These are phyloP conservation scores for Phaseolus coccineus DNA, from an alignment of 331 rosid genomes.

Conservation along the genomic window DNA sequence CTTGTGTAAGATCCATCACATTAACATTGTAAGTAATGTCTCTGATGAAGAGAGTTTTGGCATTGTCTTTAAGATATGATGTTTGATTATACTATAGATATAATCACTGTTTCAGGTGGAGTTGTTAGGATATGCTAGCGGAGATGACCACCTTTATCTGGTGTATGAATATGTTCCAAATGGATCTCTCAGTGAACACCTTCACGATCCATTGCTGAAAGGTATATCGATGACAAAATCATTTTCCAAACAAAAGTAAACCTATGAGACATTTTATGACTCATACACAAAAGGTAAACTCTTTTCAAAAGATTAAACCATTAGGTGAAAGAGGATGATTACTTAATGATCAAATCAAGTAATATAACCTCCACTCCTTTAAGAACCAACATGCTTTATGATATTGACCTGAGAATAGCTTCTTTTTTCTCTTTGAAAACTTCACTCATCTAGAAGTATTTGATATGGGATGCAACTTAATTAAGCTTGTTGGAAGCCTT, in stretches of 20 bases:
- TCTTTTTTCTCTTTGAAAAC: no score
- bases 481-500: no score
- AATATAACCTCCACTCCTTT: background rate
- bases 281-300: no score
- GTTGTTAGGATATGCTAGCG: constrained; percentile 83
- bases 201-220: constrained; percentile 78
- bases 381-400: no score
- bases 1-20: constrained; percentile 83
- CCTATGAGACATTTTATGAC: background rate
- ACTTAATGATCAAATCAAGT: background rate
- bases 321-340: no score
- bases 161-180: constrained; percentile 79
- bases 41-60: constrained; percentile 19
- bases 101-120: constrained; percentile 69
- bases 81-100: constrained; percentile 14
- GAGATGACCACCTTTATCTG: constrained; percentile 85
- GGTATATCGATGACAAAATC: constrained; percentile 51
- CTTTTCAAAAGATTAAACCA: no score
- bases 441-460: no score
- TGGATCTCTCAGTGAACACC: constrained; percentile 82
- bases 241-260: background rate
- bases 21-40: constrained; percentile 70
- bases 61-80: background rate
- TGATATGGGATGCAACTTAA: no score
- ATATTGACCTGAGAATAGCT: no score